A percentile compares a stretch with the other conserved stretches of the same genome.
Evolutionary conservation across 768 basidiomycete species (phyloP).

Genomic region (Boletellus emodensis): DNA sequence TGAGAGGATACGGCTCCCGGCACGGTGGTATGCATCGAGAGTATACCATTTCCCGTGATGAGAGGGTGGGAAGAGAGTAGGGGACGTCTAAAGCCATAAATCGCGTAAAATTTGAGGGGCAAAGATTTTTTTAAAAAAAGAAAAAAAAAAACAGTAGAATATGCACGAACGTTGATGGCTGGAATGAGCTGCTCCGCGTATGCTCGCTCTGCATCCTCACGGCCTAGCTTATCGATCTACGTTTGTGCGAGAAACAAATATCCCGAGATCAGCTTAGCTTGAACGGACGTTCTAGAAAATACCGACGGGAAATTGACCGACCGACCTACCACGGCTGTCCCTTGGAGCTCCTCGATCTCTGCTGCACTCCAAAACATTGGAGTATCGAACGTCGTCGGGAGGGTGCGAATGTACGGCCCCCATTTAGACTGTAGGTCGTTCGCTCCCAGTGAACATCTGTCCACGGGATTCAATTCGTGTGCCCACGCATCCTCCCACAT

Average conservation of each 20-base stretch:
- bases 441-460: background rate
- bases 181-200: slow-evolving; percentile 67
- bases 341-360: slow-evolving; percentile 71
- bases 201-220: slow-evolving; percentile 71
- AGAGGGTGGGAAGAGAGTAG: slow-evolving; percentile 64
- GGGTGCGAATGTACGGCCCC: slow-evolving; percentile 31
- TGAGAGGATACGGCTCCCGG: slow-evolving; percentile 89
- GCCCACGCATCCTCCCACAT: slow-evolving; percentile 88
- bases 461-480: slow-evolving; percentile 49
- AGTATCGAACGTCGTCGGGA: slow-evolving; percentile 76
- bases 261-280: background rate
- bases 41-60: slow-evolving; percentile 51
- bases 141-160: background rate
- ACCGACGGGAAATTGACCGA: slow-evolving; percentile 17
- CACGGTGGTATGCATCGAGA: slow-evolving; percentile 74
- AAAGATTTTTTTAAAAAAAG: too few relatives aligned
- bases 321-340: slow-evolving; percentile 84
- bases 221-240: slow-evolving; percentile 77
- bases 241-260: background rate
- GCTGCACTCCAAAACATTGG: slow-evolving; percentile 90
- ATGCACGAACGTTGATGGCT: slow-evolving; percentile 54
- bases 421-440: slow-evolving; percentile 9
- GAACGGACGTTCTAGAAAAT: background rate
- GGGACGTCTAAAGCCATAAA: slow-evolving; percentile 46
- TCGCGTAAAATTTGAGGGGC: background rate